Conservation (phyloP, 768 basidiomycete genomes). For the Trametes maxima region DNA sequence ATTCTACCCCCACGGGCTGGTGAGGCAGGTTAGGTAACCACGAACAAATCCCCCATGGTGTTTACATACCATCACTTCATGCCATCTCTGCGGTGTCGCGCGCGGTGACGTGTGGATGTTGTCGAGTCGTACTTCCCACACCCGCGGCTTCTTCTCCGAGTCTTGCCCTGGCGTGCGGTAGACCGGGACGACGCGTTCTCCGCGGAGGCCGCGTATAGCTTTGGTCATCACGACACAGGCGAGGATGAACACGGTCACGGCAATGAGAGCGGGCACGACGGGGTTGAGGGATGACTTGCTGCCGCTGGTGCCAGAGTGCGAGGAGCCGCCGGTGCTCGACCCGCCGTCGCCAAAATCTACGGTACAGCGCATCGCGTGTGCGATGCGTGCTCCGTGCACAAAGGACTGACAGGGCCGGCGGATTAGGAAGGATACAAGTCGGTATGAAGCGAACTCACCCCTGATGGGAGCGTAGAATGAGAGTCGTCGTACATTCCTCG, state of each 20-base stretch:
- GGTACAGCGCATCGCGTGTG: not conserved
- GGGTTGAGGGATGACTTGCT: not conserved
- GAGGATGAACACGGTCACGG: constrained; percentile 9
- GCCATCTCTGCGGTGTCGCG: not conserved
- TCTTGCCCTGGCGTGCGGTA: not conserved
- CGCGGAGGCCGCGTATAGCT: not conserved
- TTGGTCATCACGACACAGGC: not conserved
- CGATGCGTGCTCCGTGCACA: constrained; percentile 1
- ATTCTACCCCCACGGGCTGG: constrained; percentile 5
- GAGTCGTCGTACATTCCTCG: not conserved
- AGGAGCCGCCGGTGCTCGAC: not conserved
- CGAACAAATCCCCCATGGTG: too few species aligned
- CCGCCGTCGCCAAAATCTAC: not conserved
- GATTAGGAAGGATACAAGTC: not conserved
- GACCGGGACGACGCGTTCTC: not conserved
- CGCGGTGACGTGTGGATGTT: not conserved
- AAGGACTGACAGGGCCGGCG: not conserved
- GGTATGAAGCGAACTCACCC: not conserved
- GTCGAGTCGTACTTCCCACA: constrained; percentile 3
- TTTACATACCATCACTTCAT: constrained; percentile 6
- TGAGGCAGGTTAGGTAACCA: not conserved
- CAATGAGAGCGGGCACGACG: not conserved
- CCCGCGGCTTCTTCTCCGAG: constrained; percentile 6
- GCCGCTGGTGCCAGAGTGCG: not conserved
- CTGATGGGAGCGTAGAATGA: not conserved